Percentiles rank a stretch among this genome's conserved stretches.
These are phyloP conservation scores for Mycosarcoma mackinlayi DNA, from an alignment of 1,284 basidiomycete species.

Conservation along the genomic window DNA sequence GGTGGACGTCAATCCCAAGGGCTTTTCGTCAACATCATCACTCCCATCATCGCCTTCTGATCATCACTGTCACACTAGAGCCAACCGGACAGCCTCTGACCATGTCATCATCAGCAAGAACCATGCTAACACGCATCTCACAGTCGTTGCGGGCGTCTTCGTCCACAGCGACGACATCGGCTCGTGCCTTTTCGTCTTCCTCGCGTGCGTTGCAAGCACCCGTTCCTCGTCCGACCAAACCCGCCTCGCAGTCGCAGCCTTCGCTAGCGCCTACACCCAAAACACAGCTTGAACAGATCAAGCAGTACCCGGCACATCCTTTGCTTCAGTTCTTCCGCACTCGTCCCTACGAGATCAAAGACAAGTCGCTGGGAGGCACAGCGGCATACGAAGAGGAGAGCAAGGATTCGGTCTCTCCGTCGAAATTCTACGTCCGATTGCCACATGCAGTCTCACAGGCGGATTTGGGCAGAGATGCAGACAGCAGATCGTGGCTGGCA, in stretches of 20 bases:
- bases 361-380: constrained; percentile 29
- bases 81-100: background rate
- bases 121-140: constrained; percentile 21
- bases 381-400: constrained; percentile 24
- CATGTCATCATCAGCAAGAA: constrained; percentile 23
- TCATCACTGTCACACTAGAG: background rate
- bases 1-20: background rate
- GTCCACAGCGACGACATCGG: background rate
- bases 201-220: constrained; percentile 38
- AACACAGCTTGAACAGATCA: constrained; percentile 42
- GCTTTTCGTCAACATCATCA: constrained; percentile 6
- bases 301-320: constrained; percentile 61
- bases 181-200: constrained; percentile 32
- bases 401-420: constrained; percentile 21
- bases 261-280: constrained; percentile 15
- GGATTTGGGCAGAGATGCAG: constrained; percentile 45
- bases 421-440: constrained; percentile 36
- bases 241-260: constrained; percentile 43
- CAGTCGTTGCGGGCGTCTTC: constrained; percentile 26
- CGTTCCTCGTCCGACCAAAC: constrained; percentile 32
- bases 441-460: constrained; percentile 47
- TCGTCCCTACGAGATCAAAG: constrained; percentile 28
- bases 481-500: constrained; percentile 58
- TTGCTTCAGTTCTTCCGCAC: constrained; percentile 63
- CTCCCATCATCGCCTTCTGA: background rate